Conservation (phyloP, 192 early-diverging fungal species). For the Backusella morwellensis region DNA sequence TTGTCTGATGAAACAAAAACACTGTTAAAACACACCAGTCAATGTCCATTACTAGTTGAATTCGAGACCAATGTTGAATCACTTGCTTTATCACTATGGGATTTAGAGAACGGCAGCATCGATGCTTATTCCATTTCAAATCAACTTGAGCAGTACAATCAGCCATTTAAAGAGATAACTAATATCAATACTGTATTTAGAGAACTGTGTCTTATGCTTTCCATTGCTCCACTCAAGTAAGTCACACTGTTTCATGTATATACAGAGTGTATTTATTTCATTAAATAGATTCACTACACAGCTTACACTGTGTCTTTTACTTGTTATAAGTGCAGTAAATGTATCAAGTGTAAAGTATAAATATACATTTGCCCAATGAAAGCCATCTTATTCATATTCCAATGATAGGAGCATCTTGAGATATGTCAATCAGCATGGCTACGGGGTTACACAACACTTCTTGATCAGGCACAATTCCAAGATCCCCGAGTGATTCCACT, state of each 20-base stretch:
- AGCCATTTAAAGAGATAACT: background rate
- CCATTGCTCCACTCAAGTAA: background rate
- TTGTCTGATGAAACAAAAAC: background rate
- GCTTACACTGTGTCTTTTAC: background rate
- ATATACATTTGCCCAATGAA: background rate
- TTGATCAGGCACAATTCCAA: background rate
- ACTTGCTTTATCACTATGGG: background rate
- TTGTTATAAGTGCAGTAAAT: background rate
- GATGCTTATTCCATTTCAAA: background rate
- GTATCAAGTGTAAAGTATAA: background rate
- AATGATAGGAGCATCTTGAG: background rate
- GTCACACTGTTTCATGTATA: background rate
- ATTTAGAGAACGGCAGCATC: background rate
- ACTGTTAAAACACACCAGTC: background rate
- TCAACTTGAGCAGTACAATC: background rate
- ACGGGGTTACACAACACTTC: background rate
- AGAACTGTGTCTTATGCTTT: background rate
- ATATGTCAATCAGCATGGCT: background rate
- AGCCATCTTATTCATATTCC: background rate
- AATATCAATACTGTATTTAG: background rate
- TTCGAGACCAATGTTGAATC: background rate
- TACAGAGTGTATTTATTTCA: background rate
- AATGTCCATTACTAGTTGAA: background rate
- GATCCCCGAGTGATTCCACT: background rate
- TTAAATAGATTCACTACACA: background rate